Evolutionary conservation across 306 rosid genomes (phyloP).

Genomic region (Sicyos edulis): DNA sequence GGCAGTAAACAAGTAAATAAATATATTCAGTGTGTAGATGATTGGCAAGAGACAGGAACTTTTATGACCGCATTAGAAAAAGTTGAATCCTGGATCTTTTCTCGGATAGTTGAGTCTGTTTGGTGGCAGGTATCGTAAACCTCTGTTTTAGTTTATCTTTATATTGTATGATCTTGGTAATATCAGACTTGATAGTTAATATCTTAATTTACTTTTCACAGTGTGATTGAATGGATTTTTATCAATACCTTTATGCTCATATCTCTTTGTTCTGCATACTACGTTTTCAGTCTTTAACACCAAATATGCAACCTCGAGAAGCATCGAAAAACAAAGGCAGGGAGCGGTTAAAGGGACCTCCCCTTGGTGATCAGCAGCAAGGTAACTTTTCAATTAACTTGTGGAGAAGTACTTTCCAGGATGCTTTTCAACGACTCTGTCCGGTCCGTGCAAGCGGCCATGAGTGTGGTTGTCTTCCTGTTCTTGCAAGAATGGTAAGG

Average conservation of each 20-base stretch:
- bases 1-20: constrained; percentile 46
- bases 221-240: neutral
- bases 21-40: constrained; percentile 41
- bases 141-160: neutral
- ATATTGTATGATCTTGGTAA: neutral
- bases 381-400: constrained; percentile 72
- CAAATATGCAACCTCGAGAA: constrained; percentile 69
- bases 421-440: constrained; percentile 81
- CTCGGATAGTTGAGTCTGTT: constrained; percentile 91
- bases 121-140: constrained; percentile 91
- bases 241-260: neutral
- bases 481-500: constrained; percentile 71
- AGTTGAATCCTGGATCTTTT: constrained; percentile 94
- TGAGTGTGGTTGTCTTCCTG: constrained; percentile 92
- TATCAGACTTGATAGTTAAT: neutral
- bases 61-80: constrained; percentile 60
- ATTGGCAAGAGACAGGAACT: constrained; percentile 97
- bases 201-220: neutral
- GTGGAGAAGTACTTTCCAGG: constrained; percentile 85
- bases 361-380: constrained; percentile 80
- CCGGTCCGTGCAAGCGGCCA: constrained; percentile 98
- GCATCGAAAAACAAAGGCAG: constrained; percentile 34
- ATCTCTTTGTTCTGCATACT: constrained; percentile 22
- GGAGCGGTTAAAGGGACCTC: constrained; percentile 62
- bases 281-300: constrained; percentile 76